phyloP scores from a whole-genome alignment of 2,329 filamentous ascomycete genomes.

The Trichoderma guizhouense region DNA sequence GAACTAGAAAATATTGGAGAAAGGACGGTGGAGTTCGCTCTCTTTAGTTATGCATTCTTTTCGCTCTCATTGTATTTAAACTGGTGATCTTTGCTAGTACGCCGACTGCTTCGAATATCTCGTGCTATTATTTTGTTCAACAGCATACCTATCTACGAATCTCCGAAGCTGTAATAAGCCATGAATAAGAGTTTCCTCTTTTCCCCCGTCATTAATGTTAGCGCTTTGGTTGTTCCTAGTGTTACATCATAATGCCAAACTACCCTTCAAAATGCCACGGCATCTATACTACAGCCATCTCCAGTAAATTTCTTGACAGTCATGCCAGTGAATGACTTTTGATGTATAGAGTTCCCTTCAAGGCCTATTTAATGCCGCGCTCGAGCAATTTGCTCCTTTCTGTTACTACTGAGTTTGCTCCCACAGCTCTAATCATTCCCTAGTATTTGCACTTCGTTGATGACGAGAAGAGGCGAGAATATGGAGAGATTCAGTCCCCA shows the following conservation, averaged over 20 bases:
- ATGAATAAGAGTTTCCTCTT: neutral
- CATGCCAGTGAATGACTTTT: slow-evolving; percentile 78
- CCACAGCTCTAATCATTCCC: neutral
- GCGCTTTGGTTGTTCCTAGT: neutral
- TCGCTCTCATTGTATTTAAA: neutral
- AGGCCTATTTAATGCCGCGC: slow-evolving; percentile 71
- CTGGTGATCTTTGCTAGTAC: neutral
- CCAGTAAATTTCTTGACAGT: slow-evolving; percentile 61
- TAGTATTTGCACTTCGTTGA: neutral
- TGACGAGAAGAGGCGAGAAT: rapidly evolving
- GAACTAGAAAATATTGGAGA: slow-evolving; percentile 63
- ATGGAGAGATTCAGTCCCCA: neutral
- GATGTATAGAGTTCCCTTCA: slow-evolving; percentile 84
- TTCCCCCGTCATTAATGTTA: neutral
- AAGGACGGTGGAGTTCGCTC: too few relatives aligned
- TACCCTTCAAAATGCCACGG: slow-evolving; percentile 80
- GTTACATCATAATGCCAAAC: slow-evolving; percentile 51
- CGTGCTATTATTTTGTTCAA: neutral
- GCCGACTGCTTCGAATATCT: neutral
- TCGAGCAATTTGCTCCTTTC: slow-evolving; percentile 52
- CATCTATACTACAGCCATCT: slow-evolving; percentile 67
- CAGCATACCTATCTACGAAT: neutral
- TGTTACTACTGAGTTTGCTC: slow-evolving; percentile 39
- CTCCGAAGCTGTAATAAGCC: slow-evolving; percentile 18
- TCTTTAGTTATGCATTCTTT: too few relatives aligned